Evolutionary conservation across 2,329 filamentous ascomycete genomes (phyloP).

Genomic region (Pseudofabraea citricarpa): DNA sequence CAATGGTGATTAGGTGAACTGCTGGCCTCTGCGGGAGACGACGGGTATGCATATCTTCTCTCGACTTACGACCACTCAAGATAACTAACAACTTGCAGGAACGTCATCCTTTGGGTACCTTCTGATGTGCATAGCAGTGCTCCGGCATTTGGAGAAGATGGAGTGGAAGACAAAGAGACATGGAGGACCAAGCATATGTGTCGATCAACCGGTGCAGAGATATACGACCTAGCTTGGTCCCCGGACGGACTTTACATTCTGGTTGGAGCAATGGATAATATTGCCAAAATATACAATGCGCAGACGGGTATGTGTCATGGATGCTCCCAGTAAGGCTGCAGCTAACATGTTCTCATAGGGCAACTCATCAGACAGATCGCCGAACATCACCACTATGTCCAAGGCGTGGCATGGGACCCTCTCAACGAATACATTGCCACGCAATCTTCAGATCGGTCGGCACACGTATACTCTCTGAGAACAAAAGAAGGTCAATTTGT

Average conservation of each 20-base stretch:
- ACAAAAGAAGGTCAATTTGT: constrained; percentile 96
- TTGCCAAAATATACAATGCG: constrained; percentile 94
- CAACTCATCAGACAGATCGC: constrained; percentile 84
- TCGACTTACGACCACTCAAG: not conserved
- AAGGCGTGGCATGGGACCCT: constrained; percentile 97
- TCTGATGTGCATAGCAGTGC: constrained; percentile 66
- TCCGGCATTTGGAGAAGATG: constrained; percentile 72
- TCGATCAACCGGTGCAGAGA: constrained; percentile 87
- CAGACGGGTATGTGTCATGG: constrained; percentile 68
- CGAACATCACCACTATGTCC: constrained; percentile 96
- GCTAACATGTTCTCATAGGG: too few species aligned
- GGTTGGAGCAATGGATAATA: constrained; percentile 96
- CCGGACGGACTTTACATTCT: constrained; percentile 97
- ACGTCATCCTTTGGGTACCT: constrained; percentile 93
- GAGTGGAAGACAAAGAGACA: constrained; percentile 87
- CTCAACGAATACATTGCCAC: constrained; percentile 97
- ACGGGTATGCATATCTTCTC: constrained; percentile 47
- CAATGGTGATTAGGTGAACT: constrained; percentile 73
- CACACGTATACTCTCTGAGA: constrained; percentile 94
- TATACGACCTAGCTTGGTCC: constrained; percentile 98
- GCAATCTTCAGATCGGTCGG: constrained; percentile 94
- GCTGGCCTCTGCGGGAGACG: constrained; percentile 91
- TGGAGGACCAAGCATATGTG: constrained; percentile 99
- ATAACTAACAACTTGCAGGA: constrained; percentile 32
- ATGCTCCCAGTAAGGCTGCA: too few species aligned